phyloP scores from a whole-genome alignment of 176 grass and related monocot species.

The Echinochloa phyllopogon region DNA sequence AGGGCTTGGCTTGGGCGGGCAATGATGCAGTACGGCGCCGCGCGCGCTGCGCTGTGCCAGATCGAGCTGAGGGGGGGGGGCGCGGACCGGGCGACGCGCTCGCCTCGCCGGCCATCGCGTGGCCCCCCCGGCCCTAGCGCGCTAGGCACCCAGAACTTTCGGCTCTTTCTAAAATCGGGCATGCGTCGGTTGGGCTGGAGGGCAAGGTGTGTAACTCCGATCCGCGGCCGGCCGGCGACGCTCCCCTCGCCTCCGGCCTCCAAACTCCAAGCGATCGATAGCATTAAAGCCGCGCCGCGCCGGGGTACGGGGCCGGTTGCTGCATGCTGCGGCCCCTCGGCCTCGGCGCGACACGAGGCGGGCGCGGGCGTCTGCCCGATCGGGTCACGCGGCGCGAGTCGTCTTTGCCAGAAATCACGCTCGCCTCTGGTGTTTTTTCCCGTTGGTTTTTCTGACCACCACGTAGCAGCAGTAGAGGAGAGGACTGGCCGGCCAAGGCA shows the following conservation, averaged over 20 bases:
- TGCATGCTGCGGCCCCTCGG: background rate
- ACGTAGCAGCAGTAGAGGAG: background rate
- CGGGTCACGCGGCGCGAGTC: background rate
- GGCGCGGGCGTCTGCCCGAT: background rate
- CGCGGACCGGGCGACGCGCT: background rate
- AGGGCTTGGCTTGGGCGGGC: conserved; percentile 8
- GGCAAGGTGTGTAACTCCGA: background rate
- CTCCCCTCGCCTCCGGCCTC: background rate
- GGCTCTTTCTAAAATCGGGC: conserved; percentile 41
- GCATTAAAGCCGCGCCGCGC: conserved; percentile 30
- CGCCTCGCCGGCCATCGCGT: conserved; percentile 18
- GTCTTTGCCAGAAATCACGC: background rate
- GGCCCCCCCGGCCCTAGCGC: background rate
- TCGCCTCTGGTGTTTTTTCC: background rate
- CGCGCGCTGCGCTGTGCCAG: conserved; percentile 22
- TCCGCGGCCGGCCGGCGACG: background rate
- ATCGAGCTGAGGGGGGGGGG: background rate
- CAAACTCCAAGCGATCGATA: conserved; percentile 8
- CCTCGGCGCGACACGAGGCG: background rate
- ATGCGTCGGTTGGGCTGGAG: conserved; percentile 8
- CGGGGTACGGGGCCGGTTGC: background rate
- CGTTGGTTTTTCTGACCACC: background rate
- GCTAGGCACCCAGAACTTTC: background rate
- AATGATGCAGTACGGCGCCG: conserved; percentile 13
- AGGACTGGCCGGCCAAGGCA: no score